phyloP scores from a whole-genome alignment of 192 early-diverging fungal species.

The Backusella luteola region DNA sequence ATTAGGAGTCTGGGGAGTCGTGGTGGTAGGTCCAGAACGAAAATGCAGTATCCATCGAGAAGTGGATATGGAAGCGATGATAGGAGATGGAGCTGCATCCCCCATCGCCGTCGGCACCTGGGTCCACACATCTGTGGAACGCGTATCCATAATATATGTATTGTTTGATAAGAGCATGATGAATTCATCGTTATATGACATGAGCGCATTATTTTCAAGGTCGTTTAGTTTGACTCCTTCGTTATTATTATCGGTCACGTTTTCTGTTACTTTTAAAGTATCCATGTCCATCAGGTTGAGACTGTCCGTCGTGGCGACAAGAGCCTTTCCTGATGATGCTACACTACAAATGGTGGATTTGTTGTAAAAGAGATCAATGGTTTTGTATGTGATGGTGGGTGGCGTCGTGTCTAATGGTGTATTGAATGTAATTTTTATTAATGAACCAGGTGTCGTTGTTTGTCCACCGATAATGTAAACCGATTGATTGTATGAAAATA shows the following conservation, averaged over 20 bases:
- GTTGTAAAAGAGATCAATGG: neutral
- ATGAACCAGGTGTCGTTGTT: neutral
- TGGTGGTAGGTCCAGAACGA: neutral
- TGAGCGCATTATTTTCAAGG: neutral
- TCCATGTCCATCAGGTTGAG: neutral
- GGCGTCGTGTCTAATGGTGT: neutral
- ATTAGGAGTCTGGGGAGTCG: neutral
- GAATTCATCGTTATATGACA: neutral
- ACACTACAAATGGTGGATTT: neutral
- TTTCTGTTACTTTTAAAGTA: neutral
- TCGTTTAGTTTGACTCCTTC: neutral
- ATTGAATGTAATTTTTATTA: neutral
- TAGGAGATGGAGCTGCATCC: neutral
- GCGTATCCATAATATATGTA: slow-evolving; percentile 3
- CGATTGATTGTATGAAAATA: neutral
- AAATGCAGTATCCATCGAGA: slow-evolving; percentile 14
- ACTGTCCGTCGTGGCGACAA: neutral
- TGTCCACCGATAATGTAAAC: slow-evolving; percentile 7
- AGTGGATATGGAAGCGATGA: neutral
- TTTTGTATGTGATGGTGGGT: neutral
- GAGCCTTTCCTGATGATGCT: neutral
- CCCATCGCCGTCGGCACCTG: neutral
- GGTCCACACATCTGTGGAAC: neutral
- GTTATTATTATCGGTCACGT: neutral
- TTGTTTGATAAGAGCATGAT: neutral